Percentiles rank a stretch among this genome's conserved stretches.
Conservation (phyloP, 768 basidiomycete genomes). For the Tephrocybe sp. region DNA sequence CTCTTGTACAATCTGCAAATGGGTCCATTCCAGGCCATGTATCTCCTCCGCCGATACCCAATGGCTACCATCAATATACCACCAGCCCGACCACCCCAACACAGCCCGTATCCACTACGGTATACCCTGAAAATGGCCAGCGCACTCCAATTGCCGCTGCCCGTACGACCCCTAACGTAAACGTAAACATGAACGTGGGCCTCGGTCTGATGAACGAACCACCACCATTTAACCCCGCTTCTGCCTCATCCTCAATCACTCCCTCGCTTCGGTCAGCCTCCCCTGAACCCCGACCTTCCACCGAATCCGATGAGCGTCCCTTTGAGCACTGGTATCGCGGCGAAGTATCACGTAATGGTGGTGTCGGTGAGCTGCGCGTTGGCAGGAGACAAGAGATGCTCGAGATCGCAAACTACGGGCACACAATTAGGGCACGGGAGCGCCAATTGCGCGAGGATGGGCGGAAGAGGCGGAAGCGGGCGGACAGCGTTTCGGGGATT, state of each 20-base stretch:
- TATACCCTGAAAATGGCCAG: conserved; percentile 3
- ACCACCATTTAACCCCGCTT: conserved; percentile 54
- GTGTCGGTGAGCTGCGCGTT: conserved; percentile 82
- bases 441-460: conserved; percentile 21
- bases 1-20: conserved; percentile 24
- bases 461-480: conserved; percentile 49
- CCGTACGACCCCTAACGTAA: background rate
- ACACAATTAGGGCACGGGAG: conserved; percentile 42
- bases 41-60: conserved; percentile 13
- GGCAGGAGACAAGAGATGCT: conserved; percentile 81
- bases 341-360: conserved; percentile 82
- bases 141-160: conserved; percentile 5
- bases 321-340: conserved; percentile 93
- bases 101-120: background rate
- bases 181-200: conserved; percentile 15
- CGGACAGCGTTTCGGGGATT: conserved; percentile 63
- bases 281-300: conserved; percentile 53
- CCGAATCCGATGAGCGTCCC: conserved; percentile 78
- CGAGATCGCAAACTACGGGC: conserved; percentile 85
- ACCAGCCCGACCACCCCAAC: conserved; percentile 12
- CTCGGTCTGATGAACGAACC: conserved; percentile 63
- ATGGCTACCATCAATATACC: conserved; percentile 21
- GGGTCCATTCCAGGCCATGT: conserved; percentile 18
- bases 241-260: conserved; percentile 47
- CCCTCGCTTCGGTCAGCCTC: conserved; percentile 30